Conservation (phyloP, 2,329 filamentous ascomycete species). For the Pyrenochaeta sp. region DNA sequence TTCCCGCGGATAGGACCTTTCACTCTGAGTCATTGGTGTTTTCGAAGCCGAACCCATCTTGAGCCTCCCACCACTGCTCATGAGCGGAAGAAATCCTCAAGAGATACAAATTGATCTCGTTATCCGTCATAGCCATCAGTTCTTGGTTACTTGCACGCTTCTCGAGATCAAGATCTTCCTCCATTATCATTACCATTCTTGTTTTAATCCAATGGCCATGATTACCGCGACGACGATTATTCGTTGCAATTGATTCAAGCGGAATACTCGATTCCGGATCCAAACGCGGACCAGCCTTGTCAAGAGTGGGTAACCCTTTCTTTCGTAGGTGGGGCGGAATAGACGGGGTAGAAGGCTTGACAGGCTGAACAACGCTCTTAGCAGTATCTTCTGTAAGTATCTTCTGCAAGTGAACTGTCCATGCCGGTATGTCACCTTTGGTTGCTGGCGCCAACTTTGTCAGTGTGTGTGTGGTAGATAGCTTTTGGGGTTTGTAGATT, state of each 20-base stretch:
- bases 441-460: background rate
- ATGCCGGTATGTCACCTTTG: background rate
- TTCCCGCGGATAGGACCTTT: background rate
- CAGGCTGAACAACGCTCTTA: background rate
- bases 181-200: slow-evolving; percentile 8
- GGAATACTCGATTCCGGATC: background rate
- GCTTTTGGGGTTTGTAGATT: too few relatives aligned
- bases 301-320: background rate
- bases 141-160: slow-evolving; percentile 10
- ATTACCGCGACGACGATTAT: background rate
- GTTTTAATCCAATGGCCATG: background rate
- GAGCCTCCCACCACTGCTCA: slow-evolving; percentile 8
- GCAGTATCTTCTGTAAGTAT: slow-evolving; percentile 2
- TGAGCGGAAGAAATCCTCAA: slow-evolving; percentile 8
- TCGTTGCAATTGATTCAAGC: background rate
- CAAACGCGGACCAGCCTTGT: background rate
- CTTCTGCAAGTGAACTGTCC: slow-evolving; percentile 4
- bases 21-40: background rate
- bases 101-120: slow-evolving; percentile 8
- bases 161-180: slow-evolving; percentile 18
- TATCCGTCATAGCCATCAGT: slow-evolving; percentile 9
- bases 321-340: slow-evolving; percentile 8
- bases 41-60: background rate
- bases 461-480: background rate
- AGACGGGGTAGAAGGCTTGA: background rate